Percentiles rank a stretch among this genome's conserved stretches.
phyloP scores from a whole-genome alignment of 352 stramenopile genomes.

The Phytophthora parvispora region DNA sequence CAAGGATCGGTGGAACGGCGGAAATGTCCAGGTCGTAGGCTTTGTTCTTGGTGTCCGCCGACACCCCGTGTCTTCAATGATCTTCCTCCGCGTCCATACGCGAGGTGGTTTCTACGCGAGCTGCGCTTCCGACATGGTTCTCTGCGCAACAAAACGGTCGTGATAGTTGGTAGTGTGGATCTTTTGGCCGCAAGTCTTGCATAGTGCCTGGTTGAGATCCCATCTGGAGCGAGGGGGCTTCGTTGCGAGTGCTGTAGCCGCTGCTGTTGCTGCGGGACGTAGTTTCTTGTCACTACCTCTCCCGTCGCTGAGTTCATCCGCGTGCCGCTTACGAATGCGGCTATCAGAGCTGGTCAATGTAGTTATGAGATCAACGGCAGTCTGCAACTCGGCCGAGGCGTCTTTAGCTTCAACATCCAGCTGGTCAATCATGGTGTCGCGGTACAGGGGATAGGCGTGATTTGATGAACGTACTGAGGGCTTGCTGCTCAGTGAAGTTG shows the following conservation, averaged over 20 bases:
- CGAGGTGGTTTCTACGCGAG: background rate
- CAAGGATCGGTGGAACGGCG: background rate
- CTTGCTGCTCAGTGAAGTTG: no score
- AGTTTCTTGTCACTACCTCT: background rate
- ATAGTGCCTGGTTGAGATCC: background rate
- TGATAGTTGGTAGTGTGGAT: conserved; percentile 12
- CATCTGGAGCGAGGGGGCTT: no score
- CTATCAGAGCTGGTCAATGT: background rate
- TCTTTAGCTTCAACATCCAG: conserved; percentile 4
- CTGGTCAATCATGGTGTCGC: background rate
- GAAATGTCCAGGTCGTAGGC: background rate
- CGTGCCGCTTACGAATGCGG: background rate
- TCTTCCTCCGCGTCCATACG: background rate
- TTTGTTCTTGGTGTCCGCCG: conserved; percentile 6
- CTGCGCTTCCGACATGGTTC: background rate
- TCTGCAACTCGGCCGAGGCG: background rate
- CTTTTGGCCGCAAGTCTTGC: background rate
- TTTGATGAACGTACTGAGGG: conserved; percentile 17
- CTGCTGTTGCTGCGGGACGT: background rate
- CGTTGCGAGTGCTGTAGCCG: background rate
- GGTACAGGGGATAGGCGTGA: background rate
- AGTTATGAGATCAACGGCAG: background rate
- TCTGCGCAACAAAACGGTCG: conserved; percentile 1
- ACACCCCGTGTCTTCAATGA: conserved; percentile 9
- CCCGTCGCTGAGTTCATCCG: background rate